Evolutionary conservation across 129 eudicot species (phyloP).

Genomic region (Lactuca saligna): DNA sequence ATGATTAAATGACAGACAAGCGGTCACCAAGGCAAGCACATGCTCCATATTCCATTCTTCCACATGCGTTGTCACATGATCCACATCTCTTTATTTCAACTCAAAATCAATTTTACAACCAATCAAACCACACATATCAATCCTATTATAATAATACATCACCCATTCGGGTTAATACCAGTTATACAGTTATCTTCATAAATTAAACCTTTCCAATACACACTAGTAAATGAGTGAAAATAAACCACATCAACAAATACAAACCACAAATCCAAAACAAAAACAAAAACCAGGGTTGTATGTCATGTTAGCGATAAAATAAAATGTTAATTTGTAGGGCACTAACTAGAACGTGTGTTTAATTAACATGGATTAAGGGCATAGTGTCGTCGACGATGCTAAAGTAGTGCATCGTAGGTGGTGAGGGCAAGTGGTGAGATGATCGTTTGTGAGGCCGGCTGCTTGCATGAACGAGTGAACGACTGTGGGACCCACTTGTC

Average conservation of each 20-base stretch:
- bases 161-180: slow-evolving; percentile 12
- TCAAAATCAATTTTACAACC: slow-evolving; percentile 31
- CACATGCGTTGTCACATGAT: slow-evolving; percentile 58
- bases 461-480: slow-evolving; percentile 96
- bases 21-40: slow-evolving; percentile 59
- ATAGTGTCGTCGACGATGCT: slow-evolving; percentile 19
- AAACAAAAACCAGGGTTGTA: slow-evolving; percentile 27
- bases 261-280: slow-evolving; percentile 34
- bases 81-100: slow-evolving; percentile 36
- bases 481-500: slow-evolving; percentile 82
- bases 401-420: slow-evolving; percentile 50
- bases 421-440: slow-evolving; percentile 63
- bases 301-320: slow-evolving; percentile 48
- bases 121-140: slow-evolving; percentile 31
- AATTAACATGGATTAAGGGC: slow-evolving; percentile 13
- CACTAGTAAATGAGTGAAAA: slow-evolving; percentile 5
- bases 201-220: slow-evolving; percentile 10
- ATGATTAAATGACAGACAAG: slow-evolving; percentile 35
- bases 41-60: slow-evolving; percentile 44
- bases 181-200: slow-evolving; percentile 7
- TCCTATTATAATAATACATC: slow-evolving; percentile 7
- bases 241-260: slow-evolving; percentile 25
- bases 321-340: slow-evolving; percentile 22
- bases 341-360: slow-evolving; percentile 21
- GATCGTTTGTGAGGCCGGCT: slow-evolving; percentile 88